Evolutionary conservation across 2,329 filamentous ascomycete genomes (phyloP), one percentile per base, ranked within the genome.

Genomic region (Ophiostoma australiae): DNA sequence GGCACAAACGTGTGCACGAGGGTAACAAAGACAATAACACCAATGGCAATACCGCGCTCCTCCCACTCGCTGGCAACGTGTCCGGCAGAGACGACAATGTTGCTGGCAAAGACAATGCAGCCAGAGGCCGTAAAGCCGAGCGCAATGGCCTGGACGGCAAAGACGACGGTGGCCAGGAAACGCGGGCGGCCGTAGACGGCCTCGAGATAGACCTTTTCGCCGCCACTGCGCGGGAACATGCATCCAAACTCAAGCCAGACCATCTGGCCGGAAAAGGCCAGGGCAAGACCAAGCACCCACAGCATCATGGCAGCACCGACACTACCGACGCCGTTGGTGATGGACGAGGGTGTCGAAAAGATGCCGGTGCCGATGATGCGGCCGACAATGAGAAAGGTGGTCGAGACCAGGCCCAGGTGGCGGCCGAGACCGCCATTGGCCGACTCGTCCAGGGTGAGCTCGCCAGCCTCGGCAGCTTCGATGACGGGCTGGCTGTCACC

Each of bases 151-250:
- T 75, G 74, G 4, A 86, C 80, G 3, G 86, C 86, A 44, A 89
- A 80, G 1, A 89, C 82, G 73, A 85, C 87, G 0, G 86, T 87
- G 0, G 86, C 84, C 0, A 90, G 77, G 77, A 88, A 87, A 71
- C 82, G 84, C 0, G 87, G 87, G 31, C 81, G 83, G 1, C 82
- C 82, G 78, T 88, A 89, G 20, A 87, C 85, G n/a, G 85, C 82
- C 75, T 90, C 87, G 67, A 90, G 84, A 76, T 90, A 90, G 77
- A 89, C 87, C 81, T 90, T 90, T 73, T 89, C 87, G 27, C 88
- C 88, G 17, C 88, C 87, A 17, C 85, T 88, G 48, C 84, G 81
- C 2, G 87, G 87, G 48, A 89, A 88, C 4, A 85, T 86, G 4
- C 87, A 81, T 33, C 87, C 87, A 74, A 89, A 89, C 75, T 89